Base-by-base conservation (phyloP, 2,329 filamentous ascomycete genomes). In the Ophiocordyceps camponoti-leonardi region DNA sequence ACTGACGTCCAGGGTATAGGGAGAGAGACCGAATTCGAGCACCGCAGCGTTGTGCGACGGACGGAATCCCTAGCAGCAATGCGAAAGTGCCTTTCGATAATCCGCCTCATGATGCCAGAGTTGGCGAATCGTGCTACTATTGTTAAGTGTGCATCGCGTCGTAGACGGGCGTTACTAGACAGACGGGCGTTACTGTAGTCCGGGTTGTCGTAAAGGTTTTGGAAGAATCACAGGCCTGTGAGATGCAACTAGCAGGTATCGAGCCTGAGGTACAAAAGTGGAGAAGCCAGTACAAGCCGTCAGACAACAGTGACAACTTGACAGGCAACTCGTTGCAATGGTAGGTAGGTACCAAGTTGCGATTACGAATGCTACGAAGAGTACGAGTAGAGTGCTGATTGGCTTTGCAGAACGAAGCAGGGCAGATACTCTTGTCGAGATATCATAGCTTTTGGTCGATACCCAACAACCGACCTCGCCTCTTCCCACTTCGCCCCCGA, bases 61-160 rank as follows among this genome's bases (percentile, higher is more conserved):
- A 28, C 26, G 26, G 10, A 5, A 39, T 19, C 35, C 18, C 35
- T n/a, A 11, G 48, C 22, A 54, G 40, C 28, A 47, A 39, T 52
- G 41, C 46, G 49, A 33, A 45, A 51, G 13, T 49, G 51, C 44
- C 50, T 50, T 26, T 49, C 35, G 41, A 56, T 48, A 42, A 48
- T 49, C 49, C 54, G 57, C 16, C 52, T 47, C 20, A 26, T 40
- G 31, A 41, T 18, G n/a, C 23, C 13, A 7, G 12, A 41, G 8
- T 18, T 18, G 18, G 35, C 35, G 20, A 19, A 18, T 19, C 35
- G 35, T 39, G 11, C 7, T 41, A 23, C 42, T 35, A 26, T 22
- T 16, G 19, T 14, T 23, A 13, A n/a, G 28, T 16, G 39, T 26
- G 26, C 47, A 47, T 30, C 14, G 31, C 37, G 30, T 16, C 18